These are phyloP conservation scores for Naganishia kalamii DNA, from an alignment of 768 basidiomycete species.

Conservation along the genomic window DNA sequence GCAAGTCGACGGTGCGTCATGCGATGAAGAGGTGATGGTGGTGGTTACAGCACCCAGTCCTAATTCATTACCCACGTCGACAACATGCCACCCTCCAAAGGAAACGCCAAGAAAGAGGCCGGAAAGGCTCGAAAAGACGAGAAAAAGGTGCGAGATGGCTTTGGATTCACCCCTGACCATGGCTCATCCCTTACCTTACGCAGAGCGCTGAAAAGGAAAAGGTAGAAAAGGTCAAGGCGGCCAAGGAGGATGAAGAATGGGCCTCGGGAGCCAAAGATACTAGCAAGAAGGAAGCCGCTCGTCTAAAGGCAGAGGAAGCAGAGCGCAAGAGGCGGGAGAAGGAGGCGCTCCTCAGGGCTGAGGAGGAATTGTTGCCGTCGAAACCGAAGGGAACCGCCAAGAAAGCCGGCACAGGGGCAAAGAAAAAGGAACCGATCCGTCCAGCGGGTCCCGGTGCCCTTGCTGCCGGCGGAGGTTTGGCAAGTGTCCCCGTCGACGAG, in stretches of 20 bases:
- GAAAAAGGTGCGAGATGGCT: conserved; percentile 37
- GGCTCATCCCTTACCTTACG: neutral
- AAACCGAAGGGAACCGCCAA: conserved; percentile 56
- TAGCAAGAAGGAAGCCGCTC: conserved; percentile 38
- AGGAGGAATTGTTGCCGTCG: conserved; percentile 58
- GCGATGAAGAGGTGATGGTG: neutral
- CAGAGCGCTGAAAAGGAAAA: conserved; percentile 37
- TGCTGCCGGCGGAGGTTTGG: conserved; percentile 59
- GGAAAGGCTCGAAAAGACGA: conserved; percentile 68
- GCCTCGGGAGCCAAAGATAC: conserved; percentile 33
- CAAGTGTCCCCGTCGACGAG: conserved; percentile 29
- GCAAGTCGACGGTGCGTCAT: neutral
- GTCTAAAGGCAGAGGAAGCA: conserved; percentile 40
- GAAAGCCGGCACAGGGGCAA: conserved; percentile 46
- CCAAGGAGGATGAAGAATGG: conserved; percentile 54
- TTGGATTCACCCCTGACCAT: neutral
- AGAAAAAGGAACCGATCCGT: conserved; percentile 49
- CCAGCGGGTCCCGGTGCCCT: conserved; percentile 81
- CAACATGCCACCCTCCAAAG: conserved; percentile 70
- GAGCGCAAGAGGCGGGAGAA: conserved; percentile 76
- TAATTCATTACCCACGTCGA: too few relatives aligned
- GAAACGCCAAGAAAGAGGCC: conserved; percentile 85
- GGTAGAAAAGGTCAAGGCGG: conserved; percentile 40
- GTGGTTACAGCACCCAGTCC: too few relatives aligned
- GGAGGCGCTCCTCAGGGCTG: conserved; percentile 77